These are phyloP conservation scores for Cetradonia linearis DNA, from an alignment of 495 filamentous ascomycete genomes.

Conservation along the genomic window DNA sequence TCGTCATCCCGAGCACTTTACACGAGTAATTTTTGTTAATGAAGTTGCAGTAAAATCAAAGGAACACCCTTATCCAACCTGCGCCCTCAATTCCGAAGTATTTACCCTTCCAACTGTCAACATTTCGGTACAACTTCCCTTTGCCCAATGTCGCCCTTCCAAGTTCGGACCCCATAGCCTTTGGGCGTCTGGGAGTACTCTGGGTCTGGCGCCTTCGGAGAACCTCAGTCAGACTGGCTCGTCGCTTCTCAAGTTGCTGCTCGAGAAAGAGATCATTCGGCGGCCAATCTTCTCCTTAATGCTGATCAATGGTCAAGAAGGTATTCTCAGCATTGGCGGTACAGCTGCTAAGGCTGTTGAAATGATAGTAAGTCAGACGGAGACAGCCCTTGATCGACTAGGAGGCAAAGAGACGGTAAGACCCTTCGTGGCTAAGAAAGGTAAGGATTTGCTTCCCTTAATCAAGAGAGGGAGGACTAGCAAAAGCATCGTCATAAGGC, in stretches of 20 bases:
- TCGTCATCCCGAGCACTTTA: background rate
- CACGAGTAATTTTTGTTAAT: background rate
- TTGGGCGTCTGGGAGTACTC: slow-evolving; percentile 24
- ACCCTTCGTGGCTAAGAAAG: background rate
- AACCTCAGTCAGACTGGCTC: slow-evolving; percentile 27
- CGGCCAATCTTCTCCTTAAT: slow-evolving; percentile 28
- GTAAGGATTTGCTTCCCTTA: background rate
- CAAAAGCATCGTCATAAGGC: slow-evolving; percentile 7
- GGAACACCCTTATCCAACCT: slow-evolving; percentile 25
- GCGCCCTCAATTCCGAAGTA: slow-evolving; percentile 24
- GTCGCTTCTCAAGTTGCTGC: slow-evolving; percentile 25
- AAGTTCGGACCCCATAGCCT: slow-evolving; percentile 27
- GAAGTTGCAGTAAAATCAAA: slow-evolving; percentile 19
- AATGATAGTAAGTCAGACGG: slow-evolving; percentile 23
- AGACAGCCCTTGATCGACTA: slow-evolving; percentile 23
- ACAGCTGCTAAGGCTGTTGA: slow-evolving; percentile 25
- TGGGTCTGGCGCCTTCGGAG: slow-evolving; percentile 29
- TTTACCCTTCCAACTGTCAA: slow-evolving; percentile 27
- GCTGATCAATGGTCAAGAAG: slow-evolving; percentile 29
- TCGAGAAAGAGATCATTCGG: slow-evolving; percentile 23
- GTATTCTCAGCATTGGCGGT: slow-evolving; percentile 30
- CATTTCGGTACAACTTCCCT: slow-evolving; percentile 22
- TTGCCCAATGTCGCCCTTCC: slow-evolving; percentile 28
- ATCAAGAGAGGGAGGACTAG: slow-evolving; percentile 9
- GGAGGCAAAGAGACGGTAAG: slow-evolving; percentile 17